Base-by-base conservation (phyloP, 805 yeast species). In the Starmerella apis region DNA sequence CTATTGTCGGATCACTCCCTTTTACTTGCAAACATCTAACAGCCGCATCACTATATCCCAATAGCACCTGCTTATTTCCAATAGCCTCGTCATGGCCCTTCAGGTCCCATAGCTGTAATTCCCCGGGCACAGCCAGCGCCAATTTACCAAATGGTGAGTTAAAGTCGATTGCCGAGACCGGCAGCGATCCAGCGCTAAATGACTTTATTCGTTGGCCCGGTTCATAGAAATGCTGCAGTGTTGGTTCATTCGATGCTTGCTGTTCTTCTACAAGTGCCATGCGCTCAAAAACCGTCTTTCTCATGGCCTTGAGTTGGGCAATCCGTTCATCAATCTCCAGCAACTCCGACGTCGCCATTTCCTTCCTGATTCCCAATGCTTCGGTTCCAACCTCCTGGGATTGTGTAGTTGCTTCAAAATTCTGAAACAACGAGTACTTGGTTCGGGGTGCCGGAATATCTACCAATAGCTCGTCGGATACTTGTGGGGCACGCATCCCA, bases 111-210 rank as follows among this genome's bases (percentile, higher is more conserved):
- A 54, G 32, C 32, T 47, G 51, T 4, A 86, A 81, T 0, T 83
- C 77, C 61, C 81, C 84, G 62, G 86, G 95, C 57, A 78, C 67
- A 0, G 95, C 86, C 14, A 88, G 76, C 1, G 86, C 88, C 64
- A 86, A 58, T 1, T 79, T 78, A 2, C 87, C 88, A 64, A 80
- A 83, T 13, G 90, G 90, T 22, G 74, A 69, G 60, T 82, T 86
- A 61, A 83, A 82, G 55, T 80, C 87, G 51, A 83, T 61, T 30
- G 78, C 71, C 1, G 77, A 72, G 20, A 83, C 68, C 2, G 75
- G 55, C 39, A 72, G 77, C 3, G 69, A 70, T 59, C 80, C 79
- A 14, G 69, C 61, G 23, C 28, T 22, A 39, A 80, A 66, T 14
- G 70, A 63, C 32, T 69, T 63, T 25, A 83, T 79, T 36, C 67